Conservation (phyloP, 164 flowering plant species). For the Cinnamomum chago region DNA sequence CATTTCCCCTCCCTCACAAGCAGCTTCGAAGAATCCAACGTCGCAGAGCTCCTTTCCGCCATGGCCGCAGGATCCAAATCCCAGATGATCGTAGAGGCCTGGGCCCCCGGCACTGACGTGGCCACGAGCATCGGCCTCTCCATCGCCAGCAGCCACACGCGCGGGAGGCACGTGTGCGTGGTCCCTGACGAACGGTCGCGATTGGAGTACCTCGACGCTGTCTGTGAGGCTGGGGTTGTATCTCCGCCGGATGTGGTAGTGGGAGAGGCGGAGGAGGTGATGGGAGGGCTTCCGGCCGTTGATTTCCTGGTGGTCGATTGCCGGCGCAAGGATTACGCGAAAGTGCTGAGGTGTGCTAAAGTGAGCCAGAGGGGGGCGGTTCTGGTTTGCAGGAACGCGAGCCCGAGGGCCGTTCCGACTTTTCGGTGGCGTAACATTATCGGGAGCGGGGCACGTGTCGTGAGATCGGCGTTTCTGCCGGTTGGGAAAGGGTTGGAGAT, state of each 20-base stretch:
- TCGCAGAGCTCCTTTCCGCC: slow-evolving; percentile 52
- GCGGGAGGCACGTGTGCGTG: slow-evolving; percentile 68
- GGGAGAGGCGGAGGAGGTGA: slow-evolving; percentile 56
- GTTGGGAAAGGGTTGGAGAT: slow-evolving; percentile 82
- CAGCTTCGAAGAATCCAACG: slow-evolving; percentile 33
- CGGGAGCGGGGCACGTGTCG: slow-evolving; percentile 38
- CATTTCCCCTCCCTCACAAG: slow-evolving; percentile 29
- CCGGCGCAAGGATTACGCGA: slow-evolving; percentile 36
- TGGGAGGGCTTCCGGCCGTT: slow-evolving; percentile 50
- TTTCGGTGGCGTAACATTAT: slow-evolving; percentile 49
- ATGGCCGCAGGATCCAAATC: slow-evolving; percentile 61
- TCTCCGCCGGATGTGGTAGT: slow-evolving; percentile 45
- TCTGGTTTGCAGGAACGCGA: slow-evolving; percentile 65
- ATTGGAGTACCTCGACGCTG: slow-evolving; percentile 40
- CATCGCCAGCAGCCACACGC: slow-evolving; percentile 54
- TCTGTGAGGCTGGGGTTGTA: slow-evolving; percentile 25
- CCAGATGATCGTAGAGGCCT: slow-evolving; percentile 46
- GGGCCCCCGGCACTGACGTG: slow-evolving; percentile 49
- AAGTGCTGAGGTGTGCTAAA: slow-evolving; percentile 43
- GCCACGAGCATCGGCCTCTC: slow-evolving; percentile 66
- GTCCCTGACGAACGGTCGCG: slow-evolving; percentile 62
- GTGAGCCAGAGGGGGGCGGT: slow-evolving; percentile 67
- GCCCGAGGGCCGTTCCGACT: slow-evolving; percentile 21
- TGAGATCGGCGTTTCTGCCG: slow-evolving; percentile 68
- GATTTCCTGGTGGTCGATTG: slow-evolving; percentile 82